Base-by-base conservation (phyloP, 257 asterid genomes). In the Fraxinus anomala region DNA sequence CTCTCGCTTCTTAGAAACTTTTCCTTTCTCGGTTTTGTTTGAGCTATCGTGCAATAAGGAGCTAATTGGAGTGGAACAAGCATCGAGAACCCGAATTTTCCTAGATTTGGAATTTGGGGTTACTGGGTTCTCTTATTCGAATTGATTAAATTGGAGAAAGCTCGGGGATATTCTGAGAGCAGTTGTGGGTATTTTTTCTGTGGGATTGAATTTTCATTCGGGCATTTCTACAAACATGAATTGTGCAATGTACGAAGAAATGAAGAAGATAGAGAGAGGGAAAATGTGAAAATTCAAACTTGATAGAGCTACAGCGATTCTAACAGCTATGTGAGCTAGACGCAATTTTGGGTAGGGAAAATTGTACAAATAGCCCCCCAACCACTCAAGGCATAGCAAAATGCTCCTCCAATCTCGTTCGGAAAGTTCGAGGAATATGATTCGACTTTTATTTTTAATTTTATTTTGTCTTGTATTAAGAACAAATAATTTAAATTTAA, bases 151-250 rank as follows among this genome's bases (percentile, higher is more conserved):
- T 19, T 73, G 83, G 47, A 73, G 77, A 63, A 91, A 74, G 68
- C 95, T 86, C 34, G 92, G 91, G 72, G 97, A 93, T 81, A 92
- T 83, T 81, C 98, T 82, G 6, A 70, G 85, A 70, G 70, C 7
- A 28, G 10, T 44, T 49, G 78, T 68, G 78, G 88, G 80, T 2
- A 51, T 70, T 68, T 71, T 70, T 28, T 74, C 86, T 67, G 16
- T 73, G 44, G 70, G 72, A 70, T 24, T 36, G 68, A 78, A 81
- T 10, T 84, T 87, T 82, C 88, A 76, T 3, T 80, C 77, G 73
- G 73, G 88, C 98, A 92, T 94, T 94, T 88, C 89, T 74, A 34
- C 92, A 68, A 88, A 84, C 92, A 83, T 73, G 1, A 80, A 28
- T 23, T 82, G 44, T 65, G 83, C 80, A 54, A 56, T 36, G 3